These are phyloP conservation scores for Massariosphaeria phaeospora DNA, from an alignment of 495 filamentous ascomycete genomes.

Conservation along the genomic window DNA sequence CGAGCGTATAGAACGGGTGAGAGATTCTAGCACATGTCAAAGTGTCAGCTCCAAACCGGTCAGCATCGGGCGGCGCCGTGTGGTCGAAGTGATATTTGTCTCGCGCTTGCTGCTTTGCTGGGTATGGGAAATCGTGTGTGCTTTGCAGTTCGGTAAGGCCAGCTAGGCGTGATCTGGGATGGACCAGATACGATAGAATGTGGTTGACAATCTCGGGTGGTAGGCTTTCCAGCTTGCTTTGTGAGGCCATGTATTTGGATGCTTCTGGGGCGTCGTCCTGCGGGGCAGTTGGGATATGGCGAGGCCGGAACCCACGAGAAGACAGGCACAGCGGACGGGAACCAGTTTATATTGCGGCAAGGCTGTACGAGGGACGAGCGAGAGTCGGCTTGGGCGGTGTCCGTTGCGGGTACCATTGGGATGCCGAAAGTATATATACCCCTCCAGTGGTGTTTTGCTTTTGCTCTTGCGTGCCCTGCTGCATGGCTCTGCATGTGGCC, in stretches of 20 bases:
- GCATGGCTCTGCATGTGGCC: too few relatives aligned
- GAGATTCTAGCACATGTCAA: neutral
- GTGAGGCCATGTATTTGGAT: neutral
- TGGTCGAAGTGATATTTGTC: neutral
- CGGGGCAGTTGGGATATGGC: too few relatives aligned
- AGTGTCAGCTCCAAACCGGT: neutral
- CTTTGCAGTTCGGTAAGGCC: constrained; percentile 10
- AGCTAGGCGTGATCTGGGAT: constrained; percentile 13
- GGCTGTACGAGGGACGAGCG: too few relatives aligned
- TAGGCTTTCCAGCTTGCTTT: constrained; percentile 4
- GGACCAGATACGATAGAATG: constrained; percentile 14
- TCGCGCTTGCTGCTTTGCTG: neutral
- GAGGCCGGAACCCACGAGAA: too few relatives aligned
- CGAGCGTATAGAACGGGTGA: constrained; percentile 10
- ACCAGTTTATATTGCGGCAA: too few relatives aligned
- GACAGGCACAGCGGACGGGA: too few relatives aligned
- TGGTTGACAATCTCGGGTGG: constrained; percentile 6
- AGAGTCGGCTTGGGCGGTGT: too few relatives aligned
- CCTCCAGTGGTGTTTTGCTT: too few relatives aligned
- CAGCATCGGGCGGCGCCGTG: neutral
- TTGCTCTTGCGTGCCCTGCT: too few relatives aligned
- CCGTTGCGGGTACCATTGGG: too few relatives aligned
- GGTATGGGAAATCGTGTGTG: neutral
- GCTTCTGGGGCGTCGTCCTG: neutral
- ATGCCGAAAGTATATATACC: too few relatives aligned